A percentile compares a stretch with the other conserved stretches of the same genome.
Evolutionary conservation across 2,329 filamentous ascomycete species (phyloP).

Genomic region (Chaetomium sp.): DNA sequence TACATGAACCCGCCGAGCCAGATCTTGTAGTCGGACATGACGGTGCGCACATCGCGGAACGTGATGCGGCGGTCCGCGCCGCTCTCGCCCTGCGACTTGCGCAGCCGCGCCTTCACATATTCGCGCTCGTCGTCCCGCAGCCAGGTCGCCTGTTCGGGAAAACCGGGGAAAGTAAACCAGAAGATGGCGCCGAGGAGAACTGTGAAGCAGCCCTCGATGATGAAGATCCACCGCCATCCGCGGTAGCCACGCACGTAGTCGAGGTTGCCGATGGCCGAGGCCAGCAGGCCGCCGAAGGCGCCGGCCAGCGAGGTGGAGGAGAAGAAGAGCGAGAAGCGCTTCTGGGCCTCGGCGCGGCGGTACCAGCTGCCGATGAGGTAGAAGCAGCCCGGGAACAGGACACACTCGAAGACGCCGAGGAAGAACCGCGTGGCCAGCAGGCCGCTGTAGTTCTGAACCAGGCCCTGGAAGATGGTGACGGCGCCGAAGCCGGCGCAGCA

Average conservation of each 20-base stretch:
- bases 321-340: conserved; percentile 92
- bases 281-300: conserved; percentile 80
- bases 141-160: conserved; percentile 51
- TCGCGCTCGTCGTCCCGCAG: conserved; percentile 60
- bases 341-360: conserved; percentile 77
- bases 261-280: conserved; percentile 86
- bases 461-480: conserved; percentile 66
- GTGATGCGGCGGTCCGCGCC: conserved; percentile 57
- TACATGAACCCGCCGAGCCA: conserved; percentile 75
- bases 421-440: conserved; percentile 79
- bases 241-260: conserved; percentile 58
- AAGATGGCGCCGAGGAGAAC: conserved; percentile 55
- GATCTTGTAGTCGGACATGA: conserved; percentile 69
- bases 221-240: conserved; percentile 80
- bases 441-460: conserved; percentile 71
- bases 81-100: conserved; percentile 58
- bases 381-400: conserved; percentile 69
- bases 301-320: conserved; percentile 71
- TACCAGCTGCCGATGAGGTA: conserved; percentile 79
- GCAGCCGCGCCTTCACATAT: conserved; percentile 60
- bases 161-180: conserved; percentile 65
- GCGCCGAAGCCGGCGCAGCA: conserved; percentile 86
- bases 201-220: conserved; percentile 65
- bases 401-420: conserved; percentile 68
- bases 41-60: conserved; percentile 49